Percentiles rank a stretch among this genome's conserved stretches.
These are phyloP conservation scores for Talaromyces sp. DNA, from an alignment of 2,329 filamentous ascomycete genomes.

Conservation along the genomic window DNA sequence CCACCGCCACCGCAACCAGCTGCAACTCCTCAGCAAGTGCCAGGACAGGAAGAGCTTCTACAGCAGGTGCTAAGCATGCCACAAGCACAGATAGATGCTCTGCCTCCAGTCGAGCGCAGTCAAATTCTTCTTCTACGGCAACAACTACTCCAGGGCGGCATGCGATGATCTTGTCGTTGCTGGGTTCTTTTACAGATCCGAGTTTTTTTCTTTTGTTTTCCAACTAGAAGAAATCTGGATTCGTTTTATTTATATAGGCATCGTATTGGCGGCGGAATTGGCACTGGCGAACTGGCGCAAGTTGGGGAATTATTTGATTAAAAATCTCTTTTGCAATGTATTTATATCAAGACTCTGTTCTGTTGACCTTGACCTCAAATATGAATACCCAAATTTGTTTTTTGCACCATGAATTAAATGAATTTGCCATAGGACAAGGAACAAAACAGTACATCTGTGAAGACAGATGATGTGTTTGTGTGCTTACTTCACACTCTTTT, in stretches of 20 bases:
- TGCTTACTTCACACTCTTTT: not conserved
- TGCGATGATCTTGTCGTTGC: slow-evolving; percentile 20
- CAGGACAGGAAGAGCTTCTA: slow-evolving; percentile 67
- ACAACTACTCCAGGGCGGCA: slow-evolving; percentile 46
- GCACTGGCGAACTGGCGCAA: not conserved
- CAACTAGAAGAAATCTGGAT: not conserved
- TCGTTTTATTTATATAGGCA: not conserved
- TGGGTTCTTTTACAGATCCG: not conserved
- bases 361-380: not conserved
- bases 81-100: slow-evolving; percentile 70
- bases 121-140: slow-evolving; percentile 76
- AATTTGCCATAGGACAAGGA: not conserved
- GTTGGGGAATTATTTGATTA: not conserved
- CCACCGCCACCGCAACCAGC: slow-evolving; percentile 37
- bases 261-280: not conserved
- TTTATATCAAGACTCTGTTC: not conserved
- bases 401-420: not conserved
- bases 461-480: not conserved
- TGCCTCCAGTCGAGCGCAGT: slow-evolving; percentile 67
- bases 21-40: slow-evolving; percentile 35
- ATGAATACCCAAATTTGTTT: not conserved
- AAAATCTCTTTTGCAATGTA: not conserved
- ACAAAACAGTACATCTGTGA: too few species aligned
- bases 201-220: too few species aligned
- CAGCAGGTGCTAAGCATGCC: slow-evolving; percentile 76